Conservation (phyloP, 179 eudicot species). For the Beta macrorhiza region DNA sequence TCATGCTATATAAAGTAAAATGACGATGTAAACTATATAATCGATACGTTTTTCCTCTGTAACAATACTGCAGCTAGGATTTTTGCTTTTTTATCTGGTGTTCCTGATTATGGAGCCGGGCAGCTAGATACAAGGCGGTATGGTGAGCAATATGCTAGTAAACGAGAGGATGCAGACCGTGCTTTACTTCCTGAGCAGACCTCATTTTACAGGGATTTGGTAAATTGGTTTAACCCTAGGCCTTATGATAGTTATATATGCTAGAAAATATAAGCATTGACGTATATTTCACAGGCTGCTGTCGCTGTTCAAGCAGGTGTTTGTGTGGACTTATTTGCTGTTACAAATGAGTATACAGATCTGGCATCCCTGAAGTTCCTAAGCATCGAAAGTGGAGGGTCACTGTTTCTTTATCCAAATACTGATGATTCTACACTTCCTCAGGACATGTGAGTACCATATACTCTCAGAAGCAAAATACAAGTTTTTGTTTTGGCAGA, state of each 20-base stretch:
- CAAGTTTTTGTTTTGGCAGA: background rate
- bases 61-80: conserved; percentile 68
- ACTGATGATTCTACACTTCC: conserved; percentile 97
- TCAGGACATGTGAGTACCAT: conserved; percentile 87
- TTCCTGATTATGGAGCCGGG: conserved; percentile 96
- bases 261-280: conserved; percentile 31
- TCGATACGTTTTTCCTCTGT: background rate
- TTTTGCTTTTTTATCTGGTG: conserved; percentile 94
- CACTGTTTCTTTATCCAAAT: conserved; percentile 75
- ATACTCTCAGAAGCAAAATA: background rate
- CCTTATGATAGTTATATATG: too few species aligned
- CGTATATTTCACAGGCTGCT: conserved; percentile 81
- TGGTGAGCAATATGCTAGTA: conserved; percentile 99
- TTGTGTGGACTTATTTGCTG: conserved; percentile 93
- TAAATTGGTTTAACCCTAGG: conserved; percentile 30
- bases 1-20: conserved; percentile 9
- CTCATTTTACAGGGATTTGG: conserved; percentile 91
- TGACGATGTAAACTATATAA: background rate
- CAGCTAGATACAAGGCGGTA: conserved; percentile 92
- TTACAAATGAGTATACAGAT: conserved; percentile 96
- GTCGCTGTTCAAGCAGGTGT: conserved; percentile 99
- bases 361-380: conserved; percentile 92
- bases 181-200: conserved; percentile 99
- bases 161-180: conserved; percentile 97
- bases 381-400: conserved; percentile 95